Evolutionary conservation across 345 rosid genomes (phyloP).

Genomic region (Psidium guajava): DNA sequence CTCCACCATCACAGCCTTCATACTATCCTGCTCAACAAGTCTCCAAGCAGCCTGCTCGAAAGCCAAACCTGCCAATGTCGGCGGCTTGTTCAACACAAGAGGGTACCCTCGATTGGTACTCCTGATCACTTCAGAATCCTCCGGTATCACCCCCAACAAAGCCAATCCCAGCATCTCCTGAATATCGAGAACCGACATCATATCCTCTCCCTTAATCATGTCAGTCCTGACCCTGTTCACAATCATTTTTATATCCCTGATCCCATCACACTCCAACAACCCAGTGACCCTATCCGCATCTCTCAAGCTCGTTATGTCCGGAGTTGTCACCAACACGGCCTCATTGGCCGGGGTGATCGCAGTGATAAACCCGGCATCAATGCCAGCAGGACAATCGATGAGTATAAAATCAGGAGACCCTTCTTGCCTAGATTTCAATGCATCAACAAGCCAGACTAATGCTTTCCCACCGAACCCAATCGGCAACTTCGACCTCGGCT

Average conservation of each 20-base stretch:
- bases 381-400: constrained; percentile 92
- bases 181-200: constrained; percentile 94
- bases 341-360: constrained; percentile 97
- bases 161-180: constrained; percentile 92
- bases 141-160: constrained; percentile 77
- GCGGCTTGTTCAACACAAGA: constrained; percentile 81
- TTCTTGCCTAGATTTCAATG: constrained; percentile 55
- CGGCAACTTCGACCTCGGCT: constrained; percentile 86
- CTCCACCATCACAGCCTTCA: constrained; percentile 94
- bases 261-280: constrained; percentile 81
- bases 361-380: constrained; percentile 97
- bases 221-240: constrained; percentile 91
- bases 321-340: constrained; percentile 82
- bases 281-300: constrained; percentile 93
- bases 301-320: constrained; percentile 75
- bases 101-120: constrained; percentile 91
- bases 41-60: constrained; percentile 99
- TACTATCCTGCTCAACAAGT: constrained; percentile 91
- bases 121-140: constrained; percentile 83
- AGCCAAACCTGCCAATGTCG: constrained; percentile 87
- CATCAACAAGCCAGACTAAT: constrained; percentile 80
- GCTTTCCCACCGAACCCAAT: constrained; percentile 94
- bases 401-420: constrained; percentile 77
- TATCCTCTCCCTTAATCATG: constrained; percentile 97
- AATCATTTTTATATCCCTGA: constrained; percentile 86